Percentiles rank a stretch among this genome's conserved stretches.
phyloP scores from a whole-genome alignment of 257 asterid genomes.

The Solanum habrochaites region DNA sequence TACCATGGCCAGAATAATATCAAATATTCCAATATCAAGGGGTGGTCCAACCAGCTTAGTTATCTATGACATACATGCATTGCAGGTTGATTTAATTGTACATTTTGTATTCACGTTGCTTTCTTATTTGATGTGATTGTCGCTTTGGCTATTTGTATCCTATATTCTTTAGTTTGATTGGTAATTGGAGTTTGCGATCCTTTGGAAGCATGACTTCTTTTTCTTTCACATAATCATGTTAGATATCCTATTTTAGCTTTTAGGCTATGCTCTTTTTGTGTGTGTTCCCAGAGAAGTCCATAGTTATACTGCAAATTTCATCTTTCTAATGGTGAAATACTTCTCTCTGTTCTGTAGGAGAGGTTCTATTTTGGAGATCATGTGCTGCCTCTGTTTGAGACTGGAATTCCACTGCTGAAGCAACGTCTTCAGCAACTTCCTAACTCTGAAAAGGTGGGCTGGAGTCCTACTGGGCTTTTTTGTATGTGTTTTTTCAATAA shows the following conservation, averaged over 20 bases:
- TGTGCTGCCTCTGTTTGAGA: conserved; percentile 83
- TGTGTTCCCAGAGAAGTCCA: not conserved
- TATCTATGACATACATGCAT: conserved; percentile 75
- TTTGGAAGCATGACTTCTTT: not conserved
- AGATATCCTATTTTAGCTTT: not conserved
- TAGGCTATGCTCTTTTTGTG: not conserved
- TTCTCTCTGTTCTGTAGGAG: conserved; percentile 42
- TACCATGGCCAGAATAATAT: conserved; percentile 91
- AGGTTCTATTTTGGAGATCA: conserved; percentile 87
- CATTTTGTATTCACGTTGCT: not conserved
- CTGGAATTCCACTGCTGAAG: conserved; percentile 84
- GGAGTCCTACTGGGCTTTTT: not conserved
- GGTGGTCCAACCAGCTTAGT: conserved; percentile 96
- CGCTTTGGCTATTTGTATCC: not conserved
- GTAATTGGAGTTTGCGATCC: not conserved
- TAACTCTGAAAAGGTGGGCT: conserved; percentile 44
- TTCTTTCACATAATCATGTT: not conserved
- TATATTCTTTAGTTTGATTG: not conserved
- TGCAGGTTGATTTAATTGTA: conserved; percentile 43
- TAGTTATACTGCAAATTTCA: not conserved
- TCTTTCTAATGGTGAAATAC: not conserved
- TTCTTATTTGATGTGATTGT: not conserved
- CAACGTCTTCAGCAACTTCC: conserved; percentile 75
- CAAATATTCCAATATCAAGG: conserved; percentile 78
- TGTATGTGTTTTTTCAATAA: not conserved